Percentiles rank a stretch among this genome's conserved stretches.
phyloP scores from a whole-genome alignment of 306 rosid species.

The Vicia faba region DNA sequence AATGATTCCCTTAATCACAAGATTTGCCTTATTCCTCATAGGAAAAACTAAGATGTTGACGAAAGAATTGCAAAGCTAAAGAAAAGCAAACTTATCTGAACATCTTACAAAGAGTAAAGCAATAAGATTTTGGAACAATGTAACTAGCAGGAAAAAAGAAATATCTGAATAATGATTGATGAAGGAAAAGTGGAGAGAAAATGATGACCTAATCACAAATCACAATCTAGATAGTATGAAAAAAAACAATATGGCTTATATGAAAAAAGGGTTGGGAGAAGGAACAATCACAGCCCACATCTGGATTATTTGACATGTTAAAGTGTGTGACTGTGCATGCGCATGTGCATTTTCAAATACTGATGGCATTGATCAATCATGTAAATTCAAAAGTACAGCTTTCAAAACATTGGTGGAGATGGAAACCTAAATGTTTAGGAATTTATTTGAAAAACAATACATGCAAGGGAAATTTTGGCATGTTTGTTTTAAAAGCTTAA shows the following conservation, averaged over 20 bases:
- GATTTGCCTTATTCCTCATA: no score
- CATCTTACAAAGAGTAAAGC: conserved; percentile 1
- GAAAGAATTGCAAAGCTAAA: conserved; percentile 16
- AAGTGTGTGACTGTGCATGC: background rate
- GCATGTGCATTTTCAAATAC: conserved; percentile 8
- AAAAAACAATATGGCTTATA: background rate
- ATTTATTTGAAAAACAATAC: conserved; percentile 14
- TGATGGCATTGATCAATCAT: conserved; percentile 13
- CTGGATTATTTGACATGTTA: conserved; percentile 4
- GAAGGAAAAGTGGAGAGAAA: conserved; percentile 7
- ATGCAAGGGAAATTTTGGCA: background rate
- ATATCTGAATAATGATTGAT: background rate
- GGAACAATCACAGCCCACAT: background rate
- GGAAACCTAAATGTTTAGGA: background rate
- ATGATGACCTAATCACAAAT: conserved; percentile 4
- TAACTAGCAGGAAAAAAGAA: background rate
- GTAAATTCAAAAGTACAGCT: background rate
- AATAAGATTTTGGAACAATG: background rate
- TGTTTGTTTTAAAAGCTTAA: conserved; percentile 2
- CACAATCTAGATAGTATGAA: conserved; percentile 7
- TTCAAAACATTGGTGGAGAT: background rate
- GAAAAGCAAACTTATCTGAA: background rate
- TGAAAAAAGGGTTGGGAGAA: background rate
- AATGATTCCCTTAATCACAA: conserved; percentile 8
- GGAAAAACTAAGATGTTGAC: background rate